These are phyloP conservation scores for Neofusicoccum sp. DNA, from an alignment of 2,329 filamentous ascomycete genomes.

Conservation along the genomic window DNA sequence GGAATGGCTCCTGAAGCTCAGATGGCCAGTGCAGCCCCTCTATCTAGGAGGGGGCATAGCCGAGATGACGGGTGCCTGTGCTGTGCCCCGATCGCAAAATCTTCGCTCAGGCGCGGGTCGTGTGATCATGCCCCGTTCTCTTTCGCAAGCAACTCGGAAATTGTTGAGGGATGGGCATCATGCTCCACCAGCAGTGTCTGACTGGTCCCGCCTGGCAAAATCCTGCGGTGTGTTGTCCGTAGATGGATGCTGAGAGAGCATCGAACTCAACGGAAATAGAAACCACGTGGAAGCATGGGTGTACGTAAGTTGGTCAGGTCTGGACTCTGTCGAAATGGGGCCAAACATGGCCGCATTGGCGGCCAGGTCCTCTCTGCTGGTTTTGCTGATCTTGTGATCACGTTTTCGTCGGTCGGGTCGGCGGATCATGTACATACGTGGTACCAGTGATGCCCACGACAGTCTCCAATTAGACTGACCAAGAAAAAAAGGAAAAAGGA, in stretches of 20 bases:
- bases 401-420: neutral
- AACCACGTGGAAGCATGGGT: neutral
- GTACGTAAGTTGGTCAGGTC: neutral
- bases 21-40: conserved; percentile 1
- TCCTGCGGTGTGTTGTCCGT: neutral
- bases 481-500: neutral
- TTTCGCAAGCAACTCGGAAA: neutral
- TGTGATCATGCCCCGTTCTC: neutral
- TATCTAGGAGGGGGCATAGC: neutral
- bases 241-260: neutral
- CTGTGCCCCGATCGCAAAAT: neutral
- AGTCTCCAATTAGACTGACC: neutral
- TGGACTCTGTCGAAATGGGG: neutral
- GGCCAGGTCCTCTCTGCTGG: neutral
- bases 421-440: neutral
- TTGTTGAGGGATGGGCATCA: neutral
- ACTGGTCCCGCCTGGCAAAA: neutral
- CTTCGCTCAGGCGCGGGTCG: neutral
- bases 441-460: neutral
- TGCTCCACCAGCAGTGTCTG: neutral
- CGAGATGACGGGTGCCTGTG: conserved; percentile 10
- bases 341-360: neutral
- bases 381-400: conserved; percentile 13
- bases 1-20: neutral
- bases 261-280: neutral